These are phyloP conservation scores for Rhytidiadelphus loreus DNA, from an alignment of 225 moss, liverwort and hornwort genomes.

Conservation along the genomic window DNA sequence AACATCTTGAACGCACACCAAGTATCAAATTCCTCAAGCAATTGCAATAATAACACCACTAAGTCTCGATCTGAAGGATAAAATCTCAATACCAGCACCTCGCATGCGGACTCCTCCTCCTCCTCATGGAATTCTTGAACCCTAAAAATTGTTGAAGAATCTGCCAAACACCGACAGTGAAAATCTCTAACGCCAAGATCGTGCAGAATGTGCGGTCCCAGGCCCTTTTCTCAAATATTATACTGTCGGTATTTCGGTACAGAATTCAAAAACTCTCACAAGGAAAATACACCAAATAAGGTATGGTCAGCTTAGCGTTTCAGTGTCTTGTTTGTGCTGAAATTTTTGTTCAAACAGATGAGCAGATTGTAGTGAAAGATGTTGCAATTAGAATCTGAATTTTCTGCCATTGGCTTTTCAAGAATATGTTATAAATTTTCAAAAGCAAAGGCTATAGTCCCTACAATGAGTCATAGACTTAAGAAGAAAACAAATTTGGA, in stretches of 20 bases:
- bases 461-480: neutral
- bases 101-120: neutral
- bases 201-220: neutral
- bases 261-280: neutral
- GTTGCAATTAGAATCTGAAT: neutral
- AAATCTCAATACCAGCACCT: neutral
- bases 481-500: neutral
- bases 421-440: neutral
- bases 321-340: neutral
- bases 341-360: neutral
- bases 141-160: neutral
- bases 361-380: neutral
- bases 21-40: neutral
- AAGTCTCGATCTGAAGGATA: neutral
- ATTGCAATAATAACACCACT: neutral
- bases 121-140: neutral
- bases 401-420: rapidly evolving
- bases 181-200: neutral
- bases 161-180: neutral
- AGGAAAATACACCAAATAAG: neutral
- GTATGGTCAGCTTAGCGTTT: neutral
- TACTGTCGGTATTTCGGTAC: neutral
- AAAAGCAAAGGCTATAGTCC: neutral
- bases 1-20: neutral
- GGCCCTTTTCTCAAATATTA: neutral